Base-by-base conservation (phyloP, 2,329 filamentous ascomycete genomes). In the Clonostachys byssicola region DNA sequence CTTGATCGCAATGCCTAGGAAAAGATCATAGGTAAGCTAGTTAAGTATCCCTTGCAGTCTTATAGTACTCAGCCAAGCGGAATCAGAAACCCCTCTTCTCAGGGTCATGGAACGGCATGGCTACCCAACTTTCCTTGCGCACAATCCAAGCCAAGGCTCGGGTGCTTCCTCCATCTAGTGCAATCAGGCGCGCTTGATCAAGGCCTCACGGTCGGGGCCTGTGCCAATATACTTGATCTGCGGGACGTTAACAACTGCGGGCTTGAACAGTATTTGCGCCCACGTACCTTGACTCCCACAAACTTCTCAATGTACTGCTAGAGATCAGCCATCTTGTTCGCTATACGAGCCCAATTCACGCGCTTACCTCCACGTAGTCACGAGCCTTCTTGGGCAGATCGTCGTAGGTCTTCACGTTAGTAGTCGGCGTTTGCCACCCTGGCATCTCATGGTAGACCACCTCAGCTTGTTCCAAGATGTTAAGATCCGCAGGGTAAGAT, bases 371-470 rank as follows among this genome's bases (percentile, higher is more conserved):
- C 47, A 89, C 70, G 57, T 89, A 89, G 43, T 77, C 77, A 50
- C 77, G 74, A 18, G 85, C 85, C 56, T 83, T 73, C 58, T 71
- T 67, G 6, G 86, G 86, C 40, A 89, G 68, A 34, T 85, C 80
- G 41, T 78, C 73, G 59, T 74, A 89, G 50, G 68, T 75, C 62
- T 75, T 81, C 46, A 73, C 70, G 44, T 77, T 74, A 7, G 80
- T 81, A 1, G 81, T 90, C 38, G 77, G 70, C 59, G 72, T 73
- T 58, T 86, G 75, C 87, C 86, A 91, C 42, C 87, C 87, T 18
- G 78, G 74, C 49, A 91, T 65, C 45, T 83, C 85, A 56, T 82
- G 73, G 66, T 89, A 90, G 36, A 81, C 73, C 16, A 88, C 81
- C 58, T 86, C 77, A 47, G 81, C 74, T 45, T 72, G 70, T 30